Percentiles rank a stretch among this genome's conserved stretches.
These are phyloP conservation scores for Skeletonema menzelii DNA, from an alignment of 108 stramenopile genomes.

Conservation along the genomic window DNA sequence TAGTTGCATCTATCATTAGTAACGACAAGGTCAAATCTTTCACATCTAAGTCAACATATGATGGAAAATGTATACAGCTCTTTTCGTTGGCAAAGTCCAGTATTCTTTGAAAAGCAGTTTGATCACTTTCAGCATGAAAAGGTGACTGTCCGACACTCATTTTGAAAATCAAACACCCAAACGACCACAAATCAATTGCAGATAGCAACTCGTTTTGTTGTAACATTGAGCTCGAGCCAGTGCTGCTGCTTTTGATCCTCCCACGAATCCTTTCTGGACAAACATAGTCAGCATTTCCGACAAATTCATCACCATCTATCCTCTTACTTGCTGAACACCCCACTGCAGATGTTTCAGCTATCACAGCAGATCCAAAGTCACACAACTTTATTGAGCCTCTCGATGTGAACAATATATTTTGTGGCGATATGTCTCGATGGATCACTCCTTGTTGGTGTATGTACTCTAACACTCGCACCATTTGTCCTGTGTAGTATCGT, in stretches of 20 bases:
- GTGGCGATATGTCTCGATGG: conserved; percentile 45
- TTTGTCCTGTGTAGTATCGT: conserved; percentile 35
- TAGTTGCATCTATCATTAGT: background rate
- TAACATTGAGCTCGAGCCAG: background rate
- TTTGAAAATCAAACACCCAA: conserved; percentile 45
- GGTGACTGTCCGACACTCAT: conserved; percentile 45
- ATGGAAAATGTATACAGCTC: conserved; percentile 5
- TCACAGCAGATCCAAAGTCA: conserved; percentile 45
- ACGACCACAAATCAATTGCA: conserved; percentile 48
- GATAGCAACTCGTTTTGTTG: background rate
- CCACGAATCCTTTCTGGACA: conserved; percentile 50
- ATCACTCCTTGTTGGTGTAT: conserved; percentile 35
- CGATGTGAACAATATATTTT: conserved; percentile 38
- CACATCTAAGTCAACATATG: background rate
- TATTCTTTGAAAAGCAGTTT: conserved; percentile 27
- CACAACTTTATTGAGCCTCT: conserved; percentile 27
- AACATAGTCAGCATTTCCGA: conserved; percentile 42
- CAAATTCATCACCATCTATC: conserved; percentile 13
- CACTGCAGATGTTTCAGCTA: background rate
- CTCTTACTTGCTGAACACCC: background rate
- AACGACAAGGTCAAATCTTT: conserved; percentile 16
- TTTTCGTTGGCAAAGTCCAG: conserved; percentile 25
- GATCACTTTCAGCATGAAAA: conserved; percentile 40
- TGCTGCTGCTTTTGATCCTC: background rate
- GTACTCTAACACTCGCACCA: conserved; percentile 30